Percentiles rank a stretch among this genome's conserved stretches.
phyloP scores from a whole-genome alignment of 2,329 filamentous ascomycete genomes.

The Claviceps arundinis region DNA sequence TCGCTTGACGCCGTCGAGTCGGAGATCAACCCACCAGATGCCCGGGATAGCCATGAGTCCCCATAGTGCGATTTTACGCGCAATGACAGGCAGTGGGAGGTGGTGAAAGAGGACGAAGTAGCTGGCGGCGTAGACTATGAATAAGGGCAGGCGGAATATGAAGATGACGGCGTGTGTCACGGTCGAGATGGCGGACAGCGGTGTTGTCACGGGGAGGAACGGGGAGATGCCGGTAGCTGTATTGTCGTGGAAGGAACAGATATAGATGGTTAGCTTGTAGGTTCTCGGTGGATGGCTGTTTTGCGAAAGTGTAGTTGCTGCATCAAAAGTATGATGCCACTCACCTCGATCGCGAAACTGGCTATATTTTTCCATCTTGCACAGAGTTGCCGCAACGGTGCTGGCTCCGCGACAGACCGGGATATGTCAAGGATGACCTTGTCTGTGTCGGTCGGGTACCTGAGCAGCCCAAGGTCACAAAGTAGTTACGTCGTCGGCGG shows the following conservation, averaged over 20 bases:
- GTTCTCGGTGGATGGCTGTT: neutral
- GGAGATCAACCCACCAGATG: constrained; percentile 97
- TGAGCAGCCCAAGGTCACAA: neutral
- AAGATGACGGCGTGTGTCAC: constrained; percentile 62
- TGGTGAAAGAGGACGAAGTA: constrained; percentile 78
- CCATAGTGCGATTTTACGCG: constrained; percentile 81
- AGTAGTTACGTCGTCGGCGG: neutral
- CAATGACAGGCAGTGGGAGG: constrained; percentile 49
- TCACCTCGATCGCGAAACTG: constrained; percentile 81
- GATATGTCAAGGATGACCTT: neutral
- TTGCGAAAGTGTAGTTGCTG: neutral
- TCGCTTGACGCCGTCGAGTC: constrained; percentile 90
- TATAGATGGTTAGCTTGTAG: neutral
- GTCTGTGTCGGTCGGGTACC: neutral
- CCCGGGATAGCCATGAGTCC: constrained; percentile 75
- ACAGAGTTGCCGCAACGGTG: too few species aligned
- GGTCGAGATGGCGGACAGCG: constrained; percentile 47
- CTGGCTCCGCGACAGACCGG: neutral
- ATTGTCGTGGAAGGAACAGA: neutral
- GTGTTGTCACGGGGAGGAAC: constrained; percentile 70
- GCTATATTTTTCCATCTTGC: constrained; percentile 83
- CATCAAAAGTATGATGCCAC: neutral
- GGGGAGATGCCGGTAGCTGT: constrained; percentile 89
- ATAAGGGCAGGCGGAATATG: constrained; percentile 64
- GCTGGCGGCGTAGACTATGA: constrained; percentile 50